Evolutionary conservation across 2,329 filamentous ascomycete species (phyloP), one percentile per base, ranked within the genome.

Genomic region (Colletotrichum navitas): DNA sequence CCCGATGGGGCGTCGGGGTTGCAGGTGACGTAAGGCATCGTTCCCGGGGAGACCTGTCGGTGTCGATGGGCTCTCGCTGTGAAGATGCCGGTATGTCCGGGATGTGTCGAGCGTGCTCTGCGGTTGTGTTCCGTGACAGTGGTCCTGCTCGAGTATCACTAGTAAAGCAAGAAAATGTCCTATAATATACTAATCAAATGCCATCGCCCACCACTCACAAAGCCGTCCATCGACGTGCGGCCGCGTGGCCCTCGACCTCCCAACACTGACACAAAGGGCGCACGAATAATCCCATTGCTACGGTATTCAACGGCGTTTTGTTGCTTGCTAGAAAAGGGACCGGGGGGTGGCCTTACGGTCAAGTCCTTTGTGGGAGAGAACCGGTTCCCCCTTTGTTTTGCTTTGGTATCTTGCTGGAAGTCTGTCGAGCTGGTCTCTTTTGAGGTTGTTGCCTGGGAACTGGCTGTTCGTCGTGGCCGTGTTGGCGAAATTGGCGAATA

Each of bases 1-100:
- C 55, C 55, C 14, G 55, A 58, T 21, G n/a, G 34, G n/a, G 34
- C 55, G 36, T 29, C n/a, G 7, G 55, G n/a, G 55, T 41, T 58
- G 34, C 36, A 41, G n/a, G 14, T 21, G 12, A 58, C 36, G n/a
- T 24, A 8, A 41, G 55, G 55, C 55, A 58, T 58, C 7, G 12
- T 24, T 36, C 26, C 55, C 36, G 6, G 18, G 21, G 32, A 41
- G 55, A 21, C 11, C 12, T 29, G 55, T 16, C 8, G n/a, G 36
- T 12, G 34, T 26, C 24, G 34, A n/a, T 36, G 14, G 34, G 29
- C 29, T 34, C 3, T 26, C 8, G 12, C 36, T 21, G 55, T 58
- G 6, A 12, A 26, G 21, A 16, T 21, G 55, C 24, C 34, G 34
- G 5, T n/a, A 21, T 36, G n/a, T 56, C 54, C 16, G 34, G 21